Base-by-base conservation (phyloP, 306 rosid species). In the Mimosa bimucronata region DNA sequence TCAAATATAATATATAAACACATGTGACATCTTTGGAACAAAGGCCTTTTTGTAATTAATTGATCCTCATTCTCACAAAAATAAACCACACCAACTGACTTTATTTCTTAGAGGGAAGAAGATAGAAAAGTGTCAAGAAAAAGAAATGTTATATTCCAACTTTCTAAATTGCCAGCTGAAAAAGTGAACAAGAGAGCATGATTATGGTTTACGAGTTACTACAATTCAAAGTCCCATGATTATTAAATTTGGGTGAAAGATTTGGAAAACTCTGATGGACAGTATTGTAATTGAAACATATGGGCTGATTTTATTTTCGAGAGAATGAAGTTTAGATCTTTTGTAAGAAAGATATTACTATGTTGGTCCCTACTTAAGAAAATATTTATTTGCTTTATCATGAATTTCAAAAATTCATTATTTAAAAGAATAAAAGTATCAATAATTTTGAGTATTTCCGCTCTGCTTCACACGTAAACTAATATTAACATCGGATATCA, bases 181-280 rank as follows among this genome's bases (percentile, higher is more conserved):
- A 73, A 69, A 66, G 73, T 80, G 58, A 61, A 70, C 57, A 14
- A 44, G 77, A 80, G 80, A 34, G 12, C 50, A 73, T 4, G 8
- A 83, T 79, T 23, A 83, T 74, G 77, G 60, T 60, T 23, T 40
- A 66, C 71, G 44, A 77, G 55, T 19, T 40, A 66, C 71, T 52
- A 77, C 78, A 82, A 79, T 89, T 87, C 90, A 89, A 86, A 73
- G 76, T 50, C 73, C 52, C 40, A 82, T 79, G 60, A 84, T 87
- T 85, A 83, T 72, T 19, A 60, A 71, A 81, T 57, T 38, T 79
- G 31, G 66, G 73, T 60, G 81, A 29, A 71, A 71, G 66, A 73
- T 53, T 46, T 55, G 65, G 74, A 66, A 53, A 72, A 76, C 42
- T 46, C 69, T 9, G 11, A 28, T 29, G 12, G 37, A 58, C 15